Base-by-base conservation (phyloP, 441 rosid genomes). In the Gossypium schwendimanii region DNA sequence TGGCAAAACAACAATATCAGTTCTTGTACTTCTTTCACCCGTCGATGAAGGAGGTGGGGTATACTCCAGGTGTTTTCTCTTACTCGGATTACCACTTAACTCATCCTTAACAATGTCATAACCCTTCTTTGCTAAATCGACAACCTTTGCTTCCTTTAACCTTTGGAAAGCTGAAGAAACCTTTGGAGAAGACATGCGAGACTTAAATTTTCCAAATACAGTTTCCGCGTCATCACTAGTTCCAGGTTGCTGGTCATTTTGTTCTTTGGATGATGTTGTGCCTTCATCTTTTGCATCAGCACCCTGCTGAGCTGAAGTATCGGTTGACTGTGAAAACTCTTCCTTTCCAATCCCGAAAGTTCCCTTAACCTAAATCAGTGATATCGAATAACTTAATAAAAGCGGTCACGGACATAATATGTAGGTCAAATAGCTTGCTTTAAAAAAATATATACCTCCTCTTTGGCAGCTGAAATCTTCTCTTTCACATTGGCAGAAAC, bases 71-170 rank as follows among this genome's bases (percentile, higher is more conserved):
- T 45, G 55, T 83, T 88, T 95, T 83, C 86, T 88, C 81, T 73
- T 86, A 75, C 78, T 86, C 0, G 96, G 78, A 60, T 49, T 85
- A 76, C 91, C 95, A 71, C 70, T 85, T 80, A 95, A 62, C 78
- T 95, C 98, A 66, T 93, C 98, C 85, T 88, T 90, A 45, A 95
- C 86, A 78, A 85, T 87, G 73, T 84, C 98, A 84, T 87, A 87
- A 59, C 97, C 99, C 77, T 91, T 91, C 89, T 82, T 93, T 20
- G 93, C 89, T 15, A 91, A 63, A 78, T 93, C 95, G 72, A 86
- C 72, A 52, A 89, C 89, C 69, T 90, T 91, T 55, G 82, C 85
- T 63, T 83, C 91, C 87, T 82, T 91, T 64, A 91, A 82, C 83
- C 70, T 94, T 73, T 84, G 78, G 77, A 87, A 85, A 63, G 93